phyloP scores from a whole-genome alignment of 148 eudicot genomes.

The Cornus suecica region DNA sequence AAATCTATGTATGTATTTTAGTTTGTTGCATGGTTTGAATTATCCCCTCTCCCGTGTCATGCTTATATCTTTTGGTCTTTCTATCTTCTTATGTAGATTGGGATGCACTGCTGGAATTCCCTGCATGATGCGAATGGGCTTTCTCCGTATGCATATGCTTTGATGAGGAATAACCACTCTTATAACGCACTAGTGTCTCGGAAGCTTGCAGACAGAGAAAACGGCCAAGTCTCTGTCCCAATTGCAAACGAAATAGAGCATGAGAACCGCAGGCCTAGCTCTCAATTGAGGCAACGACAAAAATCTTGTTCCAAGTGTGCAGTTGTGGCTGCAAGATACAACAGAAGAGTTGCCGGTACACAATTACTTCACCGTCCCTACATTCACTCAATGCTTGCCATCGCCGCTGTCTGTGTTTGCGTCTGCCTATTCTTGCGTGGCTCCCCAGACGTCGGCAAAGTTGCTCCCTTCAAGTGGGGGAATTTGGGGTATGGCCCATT shows the following conservation, averaged over 20 bases:
- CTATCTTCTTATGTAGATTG: slow-evolving; percentile 33
- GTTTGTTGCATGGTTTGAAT: neutral
- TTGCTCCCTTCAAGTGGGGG: slow-evolving; percentile 62
- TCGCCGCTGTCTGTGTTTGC: slow-evolving; percentile 91
- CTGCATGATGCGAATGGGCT: slow-evolving; percentile 42
- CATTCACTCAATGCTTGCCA: slow-evolving; percentile 74
- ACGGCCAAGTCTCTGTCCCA: slow-evolving; percentile 37
- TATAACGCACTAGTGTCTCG: slow-evolving; percentile 43
- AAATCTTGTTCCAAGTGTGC: slow-evolving; percentile 73
- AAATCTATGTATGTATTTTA: neutral
- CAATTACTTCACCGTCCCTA: slow-evolving; percentile 64
- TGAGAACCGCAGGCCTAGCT: neutral
- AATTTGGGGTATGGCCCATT: slow-evolving; percentile 53
- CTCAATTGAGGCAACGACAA: slow-evolving; percentile 16
- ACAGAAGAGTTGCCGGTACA: slow-evolving; percentile 40
- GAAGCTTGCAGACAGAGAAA: slow-evolving; percentile 38
- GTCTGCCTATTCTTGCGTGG: slow-evolving; percentile 70
- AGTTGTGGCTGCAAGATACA: slow-evolving; percentile 32
- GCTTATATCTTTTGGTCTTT: neutral
- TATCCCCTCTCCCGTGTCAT: neutral
- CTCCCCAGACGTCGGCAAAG: slow-evolving; percentile 37
- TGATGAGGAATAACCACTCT: slow-evolving; percentile 46
- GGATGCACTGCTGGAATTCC: slow-evolving; percentile 47
- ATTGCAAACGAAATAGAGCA: slow-evolving; percentile 29
- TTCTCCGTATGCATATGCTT: slow-evolving; percentile 49